Evolutionary conservation across 139 green algal species (phyloP).

Genomic region (Haematococcus lacustris): DNA sequence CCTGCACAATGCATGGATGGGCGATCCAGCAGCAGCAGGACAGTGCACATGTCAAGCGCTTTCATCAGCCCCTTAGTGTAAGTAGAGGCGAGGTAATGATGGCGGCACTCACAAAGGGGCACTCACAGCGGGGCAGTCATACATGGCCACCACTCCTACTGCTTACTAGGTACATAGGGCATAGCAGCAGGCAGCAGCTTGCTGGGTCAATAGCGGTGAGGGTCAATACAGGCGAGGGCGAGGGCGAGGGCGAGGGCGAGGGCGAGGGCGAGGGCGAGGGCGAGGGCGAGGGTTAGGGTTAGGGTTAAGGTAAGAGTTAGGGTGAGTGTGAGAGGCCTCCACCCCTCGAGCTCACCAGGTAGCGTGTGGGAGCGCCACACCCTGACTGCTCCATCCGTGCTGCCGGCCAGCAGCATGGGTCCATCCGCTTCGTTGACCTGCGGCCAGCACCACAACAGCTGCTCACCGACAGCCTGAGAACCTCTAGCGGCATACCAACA

Average conservation of each 20-base stretch:
- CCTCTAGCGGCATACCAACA: too few species aligned
- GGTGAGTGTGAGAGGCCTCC: not conserved
- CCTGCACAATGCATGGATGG: constrained; percentile 2
- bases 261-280: too few species aligned
- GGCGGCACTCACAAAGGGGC: not conserved
- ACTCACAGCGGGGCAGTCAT: not conserved
- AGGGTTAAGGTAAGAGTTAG: not conserved
- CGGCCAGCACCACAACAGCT: constrained; percentile 21
- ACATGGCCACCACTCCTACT: too few species aligned
- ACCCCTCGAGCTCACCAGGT: not conserved
- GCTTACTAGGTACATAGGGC: too few species aligned
- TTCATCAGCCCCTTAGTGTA: not conserved
- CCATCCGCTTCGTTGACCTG: constrained; percentile 72
- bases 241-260: too few species aligned
- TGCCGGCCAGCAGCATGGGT: constrained; percentile 59
- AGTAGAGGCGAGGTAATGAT: not conserved
- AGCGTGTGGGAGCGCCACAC: constrained; percentile 65
- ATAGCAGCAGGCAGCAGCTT: too few species aligned
- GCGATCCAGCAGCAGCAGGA: not conserved
- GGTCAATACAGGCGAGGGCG: too few species aligned
- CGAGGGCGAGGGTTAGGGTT: too few species aligned
- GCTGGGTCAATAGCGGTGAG: too few species aligned
- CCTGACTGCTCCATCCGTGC: constrained; percentile 59
- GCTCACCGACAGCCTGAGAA: not conserved
- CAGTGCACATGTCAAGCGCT: not conserved